These are phyloP conservation scores for Eimeria maxima DNA, from an alignment of 169 alveolate genomes.

Conservation along the genomic window DNA sequence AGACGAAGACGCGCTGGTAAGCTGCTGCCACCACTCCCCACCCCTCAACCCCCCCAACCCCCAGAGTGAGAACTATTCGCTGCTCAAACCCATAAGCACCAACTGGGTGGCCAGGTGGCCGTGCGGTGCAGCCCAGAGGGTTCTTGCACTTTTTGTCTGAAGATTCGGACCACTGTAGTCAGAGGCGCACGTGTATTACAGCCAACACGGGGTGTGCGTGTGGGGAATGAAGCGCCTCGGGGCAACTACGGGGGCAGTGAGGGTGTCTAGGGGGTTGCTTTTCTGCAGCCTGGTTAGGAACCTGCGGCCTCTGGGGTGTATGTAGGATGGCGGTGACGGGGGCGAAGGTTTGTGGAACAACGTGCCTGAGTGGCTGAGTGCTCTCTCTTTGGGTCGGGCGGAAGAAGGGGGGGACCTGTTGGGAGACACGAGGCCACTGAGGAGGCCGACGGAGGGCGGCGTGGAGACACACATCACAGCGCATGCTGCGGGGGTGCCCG, in stretches of 20 bases:
- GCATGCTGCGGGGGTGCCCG: slow-evolving; percentile 72
- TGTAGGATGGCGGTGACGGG: slow-evolving; percentile 1
- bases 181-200: not conserved
- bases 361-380: slow-evolving; percentile 61
- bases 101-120: not conserved
- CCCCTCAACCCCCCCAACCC: not conserved
- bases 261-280: not conserved
- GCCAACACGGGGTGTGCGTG: not conserved
- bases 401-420: slow-evolving; percentile 31
- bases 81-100: not conserved
- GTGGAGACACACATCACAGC: slow-evolving; percentile 69
- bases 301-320: not conserved
- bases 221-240: not conserved
- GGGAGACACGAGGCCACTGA: not conserved
- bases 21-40: not conserved
- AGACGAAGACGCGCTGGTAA: slow-evolving; percentile 58
- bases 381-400: slow-evolving; percentile 16
- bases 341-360: slow-evolving; percentile 53
- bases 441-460: slow-evolving; percentile 67
- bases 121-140: not conserved
- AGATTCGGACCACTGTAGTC: not conserved
- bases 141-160: not conserved
- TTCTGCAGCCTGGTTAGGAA: no score
- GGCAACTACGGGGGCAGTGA: not conserved
- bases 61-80: not conserved